phyloP scores from a whole-genome alignment of 768 basidiomycete species.

The Kwoniella heveanensis region DNA sequence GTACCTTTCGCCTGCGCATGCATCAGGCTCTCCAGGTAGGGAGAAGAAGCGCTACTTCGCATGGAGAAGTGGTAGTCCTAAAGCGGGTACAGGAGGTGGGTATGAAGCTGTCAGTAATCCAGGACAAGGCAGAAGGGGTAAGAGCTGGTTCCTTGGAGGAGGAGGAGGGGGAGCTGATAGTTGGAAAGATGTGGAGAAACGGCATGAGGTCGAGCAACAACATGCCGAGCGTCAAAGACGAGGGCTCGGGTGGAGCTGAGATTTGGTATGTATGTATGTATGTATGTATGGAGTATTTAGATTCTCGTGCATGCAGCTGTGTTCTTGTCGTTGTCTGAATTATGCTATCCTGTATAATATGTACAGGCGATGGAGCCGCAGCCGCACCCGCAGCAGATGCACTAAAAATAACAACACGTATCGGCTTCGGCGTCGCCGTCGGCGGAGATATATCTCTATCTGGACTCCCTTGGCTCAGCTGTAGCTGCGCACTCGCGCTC shows the following conservation, averaged over 20 bases:
- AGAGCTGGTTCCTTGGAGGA: conserved; percentile 4
- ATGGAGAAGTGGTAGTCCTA: conserved; percentile 7
- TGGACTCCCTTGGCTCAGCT: too few species aligned
- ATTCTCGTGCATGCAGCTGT: too few species aligned
- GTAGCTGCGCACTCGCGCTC: too few species aligned
- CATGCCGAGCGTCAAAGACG: neutral
- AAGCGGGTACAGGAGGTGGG: neutral
- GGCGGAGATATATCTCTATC: neutral
- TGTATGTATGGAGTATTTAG: too few species aligned
- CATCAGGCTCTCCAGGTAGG: neutral
- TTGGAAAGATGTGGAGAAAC: conserved; percentile 13
- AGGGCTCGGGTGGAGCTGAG: neutral
- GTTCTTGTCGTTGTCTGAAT: neutral
- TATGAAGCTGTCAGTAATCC: conserved; percentile 7
- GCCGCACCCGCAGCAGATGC: neutral
- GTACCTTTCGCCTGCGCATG: neutral
- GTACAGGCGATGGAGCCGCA: neutral
- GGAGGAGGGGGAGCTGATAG: neutral
- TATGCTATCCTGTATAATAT: neutral
- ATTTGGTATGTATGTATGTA: too few species aligned
- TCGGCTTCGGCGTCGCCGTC: neutral
- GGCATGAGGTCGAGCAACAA: neutral
- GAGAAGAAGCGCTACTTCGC: conserved; percentile 25
- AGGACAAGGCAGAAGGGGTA: conserved; percentile 1
- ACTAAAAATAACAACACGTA: neutral